Evolutionary conservation across 192 early-diverging fungal genomes (phyloP), one percentile per base, ranked within the genome.

Genomic region (Mortierella antarctica): DNA sequence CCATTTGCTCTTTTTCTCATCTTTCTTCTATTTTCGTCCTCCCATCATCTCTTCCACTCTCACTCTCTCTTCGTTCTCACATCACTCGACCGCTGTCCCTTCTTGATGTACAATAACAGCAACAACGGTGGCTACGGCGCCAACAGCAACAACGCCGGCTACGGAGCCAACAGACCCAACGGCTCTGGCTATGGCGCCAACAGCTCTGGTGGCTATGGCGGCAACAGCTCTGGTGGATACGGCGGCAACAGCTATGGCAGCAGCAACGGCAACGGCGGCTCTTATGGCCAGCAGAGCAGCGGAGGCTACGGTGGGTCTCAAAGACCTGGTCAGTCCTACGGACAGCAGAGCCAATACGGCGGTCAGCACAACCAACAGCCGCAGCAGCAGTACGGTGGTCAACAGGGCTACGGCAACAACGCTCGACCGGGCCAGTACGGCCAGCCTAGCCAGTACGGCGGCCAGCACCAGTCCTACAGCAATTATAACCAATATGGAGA

Each of bases 401-500:
- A 72, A 12, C 70, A 72, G 39, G 48, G 63, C 45, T 68, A 68
- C 45, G 66, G 66, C 13, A 56, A 56, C 17, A 44, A 53, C 14
- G 52, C 41, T 7, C 51, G 23, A 71, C 14, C 70, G 9, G 20
- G 55, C 14, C 55, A 56, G 23, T 67, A 67, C 40, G 61, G 59
- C 18, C 66, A 76, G 55, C 48, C 53, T 8, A n/a, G 21, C 18
- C 68, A 58, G 59, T 62, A 73, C 57, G 63, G 68, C 45, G 55
- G 61, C 56, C 31, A 71, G 13, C 50, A 61, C 6, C 61, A 66
- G 42, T 51, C 80, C 41, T 73, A 82, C 20, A 50, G 55, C 39
- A 59, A 84, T 20, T 66, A 75, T n/a, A 67, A 52, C n/a, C 71
- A 73, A 42, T 69, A 83, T 51, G 82, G 75, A 31, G 59, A 83